phyloP scores from a whole-genome alignment of 768 basidiomycete genomes.

The Tylopilus rubrobrunneus region DNA sequence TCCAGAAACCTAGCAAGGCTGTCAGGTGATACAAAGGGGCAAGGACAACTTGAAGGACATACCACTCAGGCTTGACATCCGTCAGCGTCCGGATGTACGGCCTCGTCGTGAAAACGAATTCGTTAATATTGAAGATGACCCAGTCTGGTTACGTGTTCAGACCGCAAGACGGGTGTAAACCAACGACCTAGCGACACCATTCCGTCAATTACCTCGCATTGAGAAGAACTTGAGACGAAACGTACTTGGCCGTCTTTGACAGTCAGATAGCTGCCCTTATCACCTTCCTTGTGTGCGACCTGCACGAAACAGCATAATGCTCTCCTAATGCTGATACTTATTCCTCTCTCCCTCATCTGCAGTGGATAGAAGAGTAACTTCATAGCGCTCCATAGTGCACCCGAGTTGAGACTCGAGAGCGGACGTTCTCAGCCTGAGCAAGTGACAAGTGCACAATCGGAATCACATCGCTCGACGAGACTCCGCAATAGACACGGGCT shows the following conservation, averaged over 20 bases:
- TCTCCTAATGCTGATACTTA: conserved; percentile 70
- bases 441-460: no score
- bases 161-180: conserved; percentile 77
- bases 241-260: conserved; percentile 94
- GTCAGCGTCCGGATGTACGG: conserved; percentile 91
- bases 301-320: conserved; percentile 96
- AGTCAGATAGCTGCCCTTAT: conserved; percentile 82
- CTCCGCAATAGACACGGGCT: no score
- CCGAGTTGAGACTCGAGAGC: conserved; percentile 83
- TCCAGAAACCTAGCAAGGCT: conserved; percentile 53
- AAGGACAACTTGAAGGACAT: conserved; percentile 17
- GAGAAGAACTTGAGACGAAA: not conserved
- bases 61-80: conserved; percentile 87
- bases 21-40: conserved; percentile 2
- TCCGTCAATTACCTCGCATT: not conserved
- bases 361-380: conserved; percentile 69
- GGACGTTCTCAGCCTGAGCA: conserved; percentile 90
- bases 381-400: conserved; percentile 87
- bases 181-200: conserved; percentile 12
- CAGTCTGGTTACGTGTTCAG: conserved; percentile 86
- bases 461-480: no score
- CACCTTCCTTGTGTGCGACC: conserved; percentile 90
- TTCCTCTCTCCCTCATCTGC: conserved; percentile 69
- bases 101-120: conserved; percentile 88
- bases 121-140: conserved; percentile 91